A percentile compares a stretch with the other conserved stretches of the same genome.
These are phyloP conservation scores for Hortaea sp. DNA, from an alignment of 2,329 filamentous ascomycete species.

Conservation along the genomic window DNA sequence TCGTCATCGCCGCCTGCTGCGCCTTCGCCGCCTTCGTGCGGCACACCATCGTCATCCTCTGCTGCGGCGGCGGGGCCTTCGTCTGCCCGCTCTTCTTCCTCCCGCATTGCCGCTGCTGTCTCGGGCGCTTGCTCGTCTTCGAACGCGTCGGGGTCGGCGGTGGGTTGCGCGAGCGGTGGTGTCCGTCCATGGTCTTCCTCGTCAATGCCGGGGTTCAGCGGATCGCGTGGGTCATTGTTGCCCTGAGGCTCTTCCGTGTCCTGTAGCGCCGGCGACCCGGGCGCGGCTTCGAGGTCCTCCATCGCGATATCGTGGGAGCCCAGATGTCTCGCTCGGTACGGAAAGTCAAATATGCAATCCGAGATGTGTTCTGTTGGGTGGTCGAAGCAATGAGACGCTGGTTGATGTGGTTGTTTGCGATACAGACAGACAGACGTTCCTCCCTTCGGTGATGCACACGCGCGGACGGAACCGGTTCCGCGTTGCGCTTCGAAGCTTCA, in stretches of 20 bases:
- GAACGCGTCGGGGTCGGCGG: conserved; percentile 36
- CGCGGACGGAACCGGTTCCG: too few relatives aligned
- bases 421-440: too few relatives aligned
- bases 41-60: conserved; percentile 10
- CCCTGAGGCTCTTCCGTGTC: conserved; percentile 35
- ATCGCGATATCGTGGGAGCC: conserved; percentile 15
- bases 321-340: too few relatives aligned
- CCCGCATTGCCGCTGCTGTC: conserved; percentile 11
- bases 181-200: conserved; percentile 34
- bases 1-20: conserved; percentile 29
- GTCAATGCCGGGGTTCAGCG: conserved; percentile 37
- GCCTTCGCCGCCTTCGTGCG: conserved; percentile 5
- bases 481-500: too few relatives aligned
- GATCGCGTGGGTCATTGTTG: conserved; percentile 37
- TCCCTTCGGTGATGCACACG: too few relatives aligned
- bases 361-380: neutral
- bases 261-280: conserved; percentile 28
- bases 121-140: conserved; percentile 26
- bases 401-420: too few relatives aligned
- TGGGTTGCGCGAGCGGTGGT: conserved; percentile 33
- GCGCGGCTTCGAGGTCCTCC: conserved; percentile 32
- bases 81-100: conserved; percentile 16
- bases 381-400: neutral
- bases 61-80: conserved; percentile 9
- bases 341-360: too few relatives aligned